Base-by-base conservation (phyloP, 768 basidiomycete genomes). In the Leccinum obscurum region DNA sequence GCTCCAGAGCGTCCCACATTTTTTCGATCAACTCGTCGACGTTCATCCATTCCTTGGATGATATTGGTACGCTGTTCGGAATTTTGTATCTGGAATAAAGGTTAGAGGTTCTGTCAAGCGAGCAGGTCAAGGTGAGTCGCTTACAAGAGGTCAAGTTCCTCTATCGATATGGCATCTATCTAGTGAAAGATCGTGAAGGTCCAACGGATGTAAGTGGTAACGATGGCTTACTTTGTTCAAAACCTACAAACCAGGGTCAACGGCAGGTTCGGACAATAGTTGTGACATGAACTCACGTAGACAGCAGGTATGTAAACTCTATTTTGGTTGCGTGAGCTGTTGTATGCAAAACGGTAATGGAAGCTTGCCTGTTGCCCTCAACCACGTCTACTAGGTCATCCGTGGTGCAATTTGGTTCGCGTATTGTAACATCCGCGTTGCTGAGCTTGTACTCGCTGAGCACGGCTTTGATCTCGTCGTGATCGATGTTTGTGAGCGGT, bases 101-200 rank as follows among this genome's bases (percentile, higher is more conserved):
- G 58, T 60, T 24, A 34, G 56, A 52, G 3, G 24, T 50, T 26
- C 34, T 46, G n/a, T 28, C 41, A 22, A 34, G 17, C 6, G 1
- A 35, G 34, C 32, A 48, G 49, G 52, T n/a, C 9, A 55, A 79
- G 11, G 13, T 1, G 26, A 32, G 28, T 35, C 17, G 14, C 85
- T 66, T 67, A 94, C 80, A 96, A 76, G 58, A 96, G 83, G 75
- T 98, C 96, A 26, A 98, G 85, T 76, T 98, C 96, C 73, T 98
- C 96, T 75, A 98, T 97, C 56, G 93, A 95, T 69, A 98, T 98
- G 20, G 93, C 97, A 74, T 99, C 97, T 70, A 96, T 95, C 88
- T 93, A 61, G n/a, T 59, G 14, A 34, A 30, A 44, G 61, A 57
- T 24, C 22, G 34, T 64, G 35, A 64, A 34, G 32, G n/a, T 8